Evolutionary conservation across 2,329 filamentous ascomycete species (phyloP).

Genomic region (Penicillium sp.): DNA sequence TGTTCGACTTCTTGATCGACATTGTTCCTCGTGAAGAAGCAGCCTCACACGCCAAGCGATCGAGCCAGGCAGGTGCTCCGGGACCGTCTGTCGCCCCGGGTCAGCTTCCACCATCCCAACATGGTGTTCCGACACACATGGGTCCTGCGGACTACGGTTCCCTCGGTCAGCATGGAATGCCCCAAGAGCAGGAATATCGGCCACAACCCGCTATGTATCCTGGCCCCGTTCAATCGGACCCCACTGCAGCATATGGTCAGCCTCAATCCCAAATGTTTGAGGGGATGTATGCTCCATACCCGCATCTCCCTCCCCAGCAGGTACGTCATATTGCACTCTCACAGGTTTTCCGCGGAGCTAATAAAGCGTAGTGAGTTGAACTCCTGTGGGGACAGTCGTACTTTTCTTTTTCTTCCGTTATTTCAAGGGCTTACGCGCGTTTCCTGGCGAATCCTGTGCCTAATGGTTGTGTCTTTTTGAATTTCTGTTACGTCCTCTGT

Average conservation of each 20-base stretch:
- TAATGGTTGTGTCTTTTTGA: constrained; percentile 7
- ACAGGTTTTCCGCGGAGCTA: background rate
- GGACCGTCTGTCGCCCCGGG: constrained; percentile 40
- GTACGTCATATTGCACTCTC: constrained; percentile 51
- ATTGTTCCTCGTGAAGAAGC: constrained; percentile 97
- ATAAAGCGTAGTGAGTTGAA: constrained; percentile 1
- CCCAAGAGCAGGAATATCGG: constrained; percentile 75
- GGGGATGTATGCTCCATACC: constrained; percentile 78
- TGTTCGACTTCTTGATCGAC: constrained; percentile 99
- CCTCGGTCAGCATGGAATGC: constrained; percentile 63
- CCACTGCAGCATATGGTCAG: constrained; percentile 72
- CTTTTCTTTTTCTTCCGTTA: constrained; percentile 4
- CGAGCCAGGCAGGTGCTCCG: constrained; percentile 53
- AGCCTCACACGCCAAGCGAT: constrained; percentile 77
- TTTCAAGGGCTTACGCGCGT: constrained; percentile 12
- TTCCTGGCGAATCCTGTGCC: constrained; percentile 16
- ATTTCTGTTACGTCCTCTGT: background rate
- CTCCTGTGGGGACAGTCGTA: background rate
- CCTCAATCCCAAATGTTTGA: constrained; percentile 76
- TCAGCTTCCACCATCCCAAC: constrained; percentile 45
- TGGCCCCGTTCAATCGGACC: constrained; percentile 72
- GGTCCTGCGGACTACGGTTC: constrained; percentile 58
- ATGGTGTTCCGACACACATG: constrained; percentile 56
- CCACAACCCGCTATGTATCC: constrained; percentile 78
- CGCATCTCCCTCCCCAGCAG: constrained; percentile 78